These are phyloP conservation scores for Drechslerella dactyloides DNA, from an alignment of 2,329 filamentous ascomycete genomes.

Conservation along the genomic window DNA sequence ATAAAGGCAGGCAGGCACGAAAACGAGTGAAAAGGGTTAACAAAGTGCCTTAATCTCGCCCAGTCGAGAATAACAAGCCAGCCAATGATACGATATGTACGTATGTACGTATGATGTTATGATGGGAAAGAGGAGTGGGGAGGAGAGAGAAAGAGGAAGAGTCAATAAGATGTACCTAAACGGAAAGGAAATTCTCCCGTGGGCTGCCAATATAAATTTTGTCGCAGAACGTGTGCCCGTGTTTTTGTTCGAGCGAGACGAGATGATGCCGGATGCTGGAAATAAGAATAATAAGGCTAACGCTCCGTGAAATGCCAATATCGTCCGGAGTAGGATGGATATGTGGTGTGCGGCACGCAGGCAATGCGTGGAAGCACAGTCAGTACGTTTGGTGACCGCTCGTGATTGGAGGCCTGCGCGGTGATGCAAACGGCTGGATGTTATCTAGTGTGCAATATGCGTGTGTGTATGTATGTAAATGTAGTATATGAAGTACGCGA, in stretches of 20 bases:
- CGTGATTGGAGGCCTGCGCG: neutral
- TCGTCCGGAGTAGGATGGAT: conserved; percentile 27
- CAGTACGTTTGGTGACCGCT: too few relatives aligned
- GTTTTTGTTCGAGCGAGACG: conserved; percentile 12
- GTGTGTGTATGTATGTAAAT: too few relatives aligned
- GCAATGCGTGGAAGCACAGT: too few relatives aligned
- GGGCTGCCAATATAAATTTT: too few relatives aligned
- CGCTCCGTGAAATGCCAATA: conserved; percentile 17
- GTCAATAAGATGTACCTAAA: conserved; percentile 37
- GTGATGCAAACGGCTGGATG: neutral
- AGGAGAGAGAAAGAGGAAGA: neutral
- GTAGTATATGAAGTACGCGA: conserved; percentile 6
- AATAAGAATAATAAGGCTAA: neutral
- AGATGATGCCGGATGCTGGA: conserved; percentile 7
- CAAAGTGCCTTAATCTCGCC: conserved; percentile 34
- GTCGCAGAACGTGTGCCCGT: neutral
- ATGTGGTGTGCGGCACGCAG: neutral
- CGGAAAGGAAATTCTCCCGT: conserved; percentile 10
- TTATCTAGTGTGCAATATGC: too few relatives aligned
- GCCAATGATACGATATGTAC: too few relatives aligned
- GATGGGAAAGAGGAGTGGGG: neutral
- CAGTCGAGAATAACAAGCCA: neutral
- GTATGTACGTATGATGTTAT: neutral
- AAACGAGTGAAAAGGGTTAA: conserved; percentile 42
- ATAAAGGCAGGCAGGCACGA: neutral